Conservation (phyloP, 75 land plant species). For the Sequoia sempervirens region DNA sequence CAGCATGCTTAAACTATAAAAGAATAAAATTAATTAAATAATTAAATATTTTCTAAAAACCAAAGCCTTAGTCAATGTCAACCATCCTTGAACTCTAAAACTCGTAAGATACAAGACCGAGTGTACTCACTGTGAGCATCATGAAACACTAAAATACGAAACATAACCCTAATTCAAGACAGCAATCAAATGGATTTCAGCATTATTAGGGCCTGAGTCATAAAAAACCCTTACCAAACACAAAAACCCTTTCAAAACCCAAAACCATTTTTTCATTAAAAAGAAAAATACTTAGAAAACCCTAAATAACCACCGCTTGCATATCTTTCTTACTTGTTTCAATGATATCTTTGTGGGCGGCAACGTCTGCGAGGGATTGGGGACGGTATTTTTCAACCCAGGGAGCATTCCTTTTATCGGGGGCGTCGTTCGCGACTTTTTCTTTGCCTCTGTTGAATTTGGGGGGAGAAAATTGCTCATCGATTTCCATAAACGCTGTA, state of each 20-base stretch:
- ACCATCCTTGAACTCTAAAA: too few species aligned
- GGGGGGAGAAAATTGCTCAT: neutral
- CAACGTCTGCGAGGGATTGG: conserved; percentile 91
- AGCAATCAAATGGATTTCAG: neutral
- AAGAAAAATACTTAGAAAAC: neutral
- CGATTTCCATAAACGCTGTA: neutral
- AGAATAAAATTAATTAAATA: too few species aligned
- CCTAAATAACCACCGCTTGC: neutral
- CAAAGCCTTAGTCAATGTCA: too few species aligned
- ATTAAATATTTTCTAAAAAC: too few species aligned
- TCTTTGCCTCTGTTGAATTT: neutral
- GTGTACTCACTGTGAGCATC: neutral
- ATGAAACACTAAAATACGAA: neutral
- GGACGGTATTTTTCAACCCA: conserved; percentile 99
- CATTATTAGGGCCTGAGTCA: neutral
- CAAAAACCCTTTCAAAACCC: too few species aligned
- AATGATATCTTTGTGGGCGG: conserved; percentile 96
- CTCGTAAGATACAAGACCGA: neutral
- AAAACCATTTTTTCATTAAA: too few species aligned
- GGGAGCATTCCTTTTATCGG: conserved; percentile 47
- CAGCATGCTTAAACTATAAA: neutral
- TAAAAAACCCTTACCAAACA: neutral
- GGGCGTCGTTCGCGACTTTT: neutral
- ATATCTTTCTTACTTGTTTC: conserved; percentile 65
- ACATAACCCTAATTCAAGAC: neutral